Conservation (phyloP, 2,329 filamentous ascomycete genomes). For the Ceratocystis diversiconidia region DNA sequence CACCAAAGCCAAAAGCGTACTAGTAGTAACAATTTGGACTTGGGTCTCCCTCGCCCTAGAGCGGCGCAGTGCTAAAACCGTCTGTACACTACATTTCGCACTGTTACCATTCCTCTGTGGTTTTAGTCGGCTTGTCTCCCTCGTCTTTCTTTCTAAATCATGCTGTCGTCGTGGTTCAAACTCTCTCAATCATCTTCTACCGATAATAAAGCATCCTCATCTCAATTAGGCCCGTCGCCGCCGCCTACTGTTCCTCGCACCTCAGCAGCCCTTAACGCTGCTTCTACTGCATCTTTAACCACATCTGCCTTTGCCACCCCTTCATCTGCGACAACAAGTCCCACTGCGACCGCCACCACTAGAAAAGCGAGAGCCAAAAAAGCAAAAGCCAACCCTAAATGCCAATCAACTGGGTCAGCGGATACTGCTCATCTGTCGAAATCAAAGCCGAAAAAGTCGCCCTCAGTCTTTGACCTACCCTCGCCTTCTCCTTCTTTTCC, state of each 20-base stretch:
- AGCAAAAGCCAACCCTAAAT: constrained; percentile 12
- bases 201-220: not conserved
- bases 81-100: not conserved
- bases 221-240: not conserved
- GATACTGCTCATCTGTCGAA: constrained; percentile 4
- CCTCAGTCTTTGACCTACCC: not conserved
- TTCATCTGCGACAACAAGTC: constrained; percentile 10
- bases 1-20: constrained; percentile 12
- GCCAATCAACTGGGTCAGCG: constrained; percentile 8
- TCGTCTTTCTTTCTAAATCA: constrained; percentile 9
- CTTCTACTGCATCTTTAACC: not conserved
- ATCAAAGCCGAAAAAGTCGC: constrained; percentile 9
- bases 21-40: not conserved
- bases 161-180: constrained; percentile 10
- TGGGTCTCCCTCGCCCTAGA: not conserved
- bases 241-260: not conserved
- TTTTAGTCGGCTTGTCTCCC: constrained; percentile 8
- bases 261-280: not conserved
- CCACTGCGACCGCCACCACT: constrained; percentile 6
- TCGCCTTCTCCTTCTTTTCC: constrained; percentile 5
- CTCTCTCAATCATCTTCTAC: constrained; percentile 4
- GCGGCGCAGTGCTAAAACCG: not conserved
- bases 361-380: not conserved
- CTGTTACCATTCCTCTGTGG: constrained; percentile 11
- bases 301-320: not conserved